A percentile compares a stretch with the other conserved stretches of the same genome.
These are phyloP conservation scores for Ceratobasidium sp. DNA, from an alignment of 1,284 basidiomycete species.

Conservation along the genomic window DNA sequence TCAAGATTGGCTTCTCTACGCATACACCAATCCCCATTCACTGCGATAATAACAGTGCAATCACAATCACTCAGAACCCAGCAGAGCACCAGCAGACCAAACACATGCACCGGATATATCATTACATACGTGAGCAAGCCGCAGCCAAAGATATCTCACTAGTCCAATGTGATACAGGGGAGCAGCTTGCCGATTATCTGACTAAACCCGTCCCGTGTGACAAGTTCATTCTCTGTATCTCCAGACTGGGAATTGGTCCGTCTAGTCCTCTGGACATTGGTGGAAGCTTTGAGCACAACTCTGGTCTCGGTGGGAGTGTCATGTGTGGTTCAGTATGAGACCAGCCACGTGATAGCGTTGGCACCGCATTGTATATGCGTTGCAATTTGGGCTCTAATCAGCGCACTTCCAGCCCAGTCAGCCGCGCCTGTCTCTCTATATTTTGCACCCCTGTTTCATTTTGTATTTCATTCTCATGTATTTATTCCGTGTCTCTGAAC, in stretches of 20 bases:
- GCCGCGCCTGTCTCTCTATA: no score
- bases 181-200: constrained; percentile 48
- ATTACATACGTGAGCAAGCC: constrained; percentile 45
- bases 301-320: background rate
- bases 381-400: no score
- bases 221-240: background rate
- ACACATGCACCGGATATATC: constrained; percentile 50
- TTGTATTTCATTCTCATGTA: no score
- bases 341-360: no score
- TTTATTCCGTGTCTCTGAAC: no score
- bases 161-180: constrained; percentile 36
- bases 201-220: constrained; percentile 45
- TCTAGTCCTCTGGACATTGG: background rate
- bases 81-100: constrained; percentile 50
- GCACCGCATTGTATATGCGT: no score
- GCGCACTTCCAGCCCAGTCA: no score
- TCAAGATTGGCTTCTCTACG: background rate
- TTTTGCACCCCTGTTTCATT: no score
- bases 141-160: constrained; percentile 41
- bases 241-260: background rate
- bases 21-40: background rate
- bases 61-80: constrained; percentile 50
- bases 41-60: constrained; percentile 46
- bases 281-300: background rate
- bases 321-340: background rate